A percentile compares a stretch with the other conserved stretches of the same genome.
These are phyloP conservation scores for Pisolithus sp. DNA, from an alignment of 768 basidiomycete species.

Conservation along the genomic window DNA sequence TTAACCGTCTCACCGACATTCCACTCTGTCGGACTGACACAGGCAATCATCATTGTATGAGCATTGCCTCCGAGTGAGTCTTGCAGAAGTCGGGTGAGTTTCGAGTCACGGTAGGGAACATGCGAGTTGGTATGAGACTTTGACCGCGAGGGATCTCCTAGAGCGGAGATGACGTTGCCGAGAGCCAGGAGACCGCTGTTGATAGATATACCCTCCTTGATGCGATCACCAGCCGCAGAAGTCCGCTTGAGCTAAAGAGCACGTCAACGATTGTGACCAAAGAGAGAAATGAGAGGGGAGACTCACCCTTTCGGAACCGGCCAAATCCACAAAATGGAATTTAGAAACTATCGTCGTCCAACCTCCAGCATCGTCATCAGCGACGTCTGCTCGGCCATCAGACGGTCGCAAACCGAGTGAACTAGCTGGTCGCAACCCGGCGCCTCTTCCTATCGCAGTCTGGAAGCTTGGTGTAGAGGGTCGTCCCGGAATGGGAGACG, in stretches of 20 bases:
- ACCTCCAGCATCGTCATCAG: constrained; percentile 66
- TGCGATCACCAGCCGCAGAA: constrained; percentile 90
- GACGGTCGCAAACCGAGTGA: constrained; percentile 64
- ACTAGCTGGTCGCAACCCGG: constrained; percentile 67
- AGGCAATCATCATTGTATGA: constrained; percentile 98
- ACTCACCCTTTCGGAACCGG: constrained; percentile 89
- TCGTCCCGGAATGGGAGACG: constrained; percentile 72
- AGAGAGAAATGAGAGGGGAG: constrained; percentile 1
- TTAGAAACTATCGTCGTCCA: constrained; percentile 92
- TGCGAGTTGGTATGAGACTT: constrained; percentile 82
- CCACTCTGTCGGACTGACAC: constrained; percentile 93
- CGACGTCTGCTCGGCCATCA: constrained; percentile 32
- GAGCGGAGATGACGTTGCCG: constrained; percentile 97
- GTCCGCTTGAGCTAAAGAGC: constrained; percentile 81
- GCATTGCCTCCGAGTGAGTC: constrained; percentile 97
- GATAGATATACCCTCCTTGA: constrained; percentile 98
- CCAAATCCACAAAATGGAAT: constrained; percentile 97
- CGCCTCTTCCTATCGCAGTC: constrained; percentile 64
- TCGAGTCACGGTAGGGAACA: constrained; percentile 97
- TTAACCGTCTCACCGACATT: constrained; percentile 92
- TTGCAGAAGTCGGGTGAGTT: constrained; percentile 72
- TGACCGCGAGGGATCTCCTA: constrained; percentile 86
- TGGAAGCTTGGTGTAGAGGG: constrained; percentile 77
- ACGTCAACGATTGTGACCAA: constrained; percentile 11
- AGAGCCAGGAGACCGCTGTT: constrained; percentile 94